phyloP scores from a whole-genome alignment of 495 filamentous ascomycete genomes.

The Aspergillus indologenus region DNA sequence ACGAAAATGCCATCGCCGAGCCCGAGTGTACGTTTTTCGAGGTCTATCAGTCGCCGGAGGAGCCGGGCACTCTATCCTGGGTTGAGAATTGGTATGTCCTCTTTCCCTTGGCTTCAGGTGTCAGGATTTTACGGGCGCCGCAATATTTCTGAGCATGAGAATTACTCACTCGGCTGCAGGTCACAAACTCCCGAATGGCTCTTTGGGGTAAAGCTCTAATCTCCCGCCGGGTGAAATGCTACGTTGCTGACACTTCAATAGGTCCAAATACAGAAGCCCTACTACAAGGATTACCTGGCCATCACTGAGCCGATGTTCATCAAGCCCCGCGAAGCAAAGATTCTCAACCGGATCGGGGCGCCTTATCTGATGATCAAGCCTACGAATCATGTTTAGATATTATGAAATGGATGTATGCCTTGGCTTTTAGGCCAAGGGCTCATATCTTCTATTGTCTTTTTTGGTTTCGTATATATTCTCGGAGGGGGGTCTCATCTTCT shows the following conservation, averaged over 20 bases:
- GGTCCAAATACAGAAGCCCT: slow-evolving; percentile 48
- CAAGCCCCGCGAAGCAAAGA: slow-evolving; percentile 9
- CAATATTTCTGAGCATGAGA: neutral
- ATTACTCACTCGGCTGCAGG: slow-evolving; percentile 23
- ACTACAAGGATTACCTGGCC: slow-evolving; percentile 49
- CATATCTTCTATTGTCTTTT: too few species aligned
- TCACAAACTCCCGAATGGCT: slow-evolving; percentile 38
- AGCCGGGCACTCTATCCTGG: slow-evolving; percentile 43
- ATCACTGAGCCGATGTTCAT: slow-evolving; percentile 48
- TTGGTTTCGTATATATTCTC: too few species aligned
- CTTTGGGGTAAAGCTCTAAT: slow-evolving; percentile 36
- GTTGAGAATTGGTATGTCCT: slow-evolving; percentile 45
- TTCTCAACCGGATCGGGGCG: too few species aligned
- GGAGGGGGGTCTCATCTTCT: too few species aligned
- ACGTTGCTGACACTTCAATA: slow-evolving; percentile 14
- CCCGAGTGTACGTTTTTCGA: slow-evolving; percentile 50
- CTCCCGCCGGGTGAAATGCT: too few species aligned
- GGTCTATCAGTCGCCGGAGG: slow-evolving; percentile 37
- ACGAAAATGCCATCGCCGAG: slow-evolving; percentile 41
- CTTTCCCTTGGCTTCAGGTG: too few species aligned
- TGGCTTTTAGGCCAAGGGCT: too few species aligned
- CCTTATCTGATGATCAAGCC: too few species aligned
- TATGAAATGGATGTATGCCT: too few species aligned
- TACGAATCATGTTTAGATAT: too few species aligned
- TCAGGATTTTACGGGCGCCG: too few species aligned